Base-by-base conservation (phyloP, 495 filamentous ascomycete genomes). In the Cudoniella acicularis region DNA sequence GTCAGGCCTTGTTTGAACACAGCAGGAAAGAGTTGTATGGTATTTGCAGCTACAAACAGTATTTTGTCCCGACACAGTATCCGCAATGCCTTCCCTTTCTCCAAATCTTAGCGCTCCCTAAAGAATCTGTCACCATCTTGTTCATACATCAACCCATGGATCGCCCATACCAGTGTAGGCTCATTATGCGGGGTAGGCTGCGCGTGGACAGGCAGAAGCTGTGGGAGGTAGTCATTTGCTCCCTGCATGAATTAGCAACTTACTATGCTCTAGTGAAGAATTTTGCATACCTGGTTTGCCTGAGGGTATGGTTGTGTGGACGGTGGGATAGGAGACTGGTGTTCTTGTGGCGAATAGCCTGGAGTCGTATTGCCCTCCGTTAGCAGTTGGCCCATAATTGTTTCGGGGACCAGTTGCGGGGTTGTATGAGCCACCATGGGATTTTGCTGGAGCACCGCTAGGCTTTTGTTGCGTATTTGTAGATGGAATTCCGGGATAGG, bases 351-450 rank as follows among this genome's bases (percentile, higher is more conserved):
- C 2, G 6, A 36, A 13, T 36, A 36, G 30, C 48, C 48, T 23
- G 48, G 8, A 50, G 20, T 22, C 9, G 16, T n/a, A 50, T 50
- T 50, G 48, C 20, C 48, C 48, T 50, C 48, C 48, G 22, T 50
- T 25, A 50, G 48, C 48, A 50, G 22, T 2, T 50, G 48, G 48
- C 24, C 21, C 13, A n/a, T 23, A 50, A 50, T 3, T 20, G 18
- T 22, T 8, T 22, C 48, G 8, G 9, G 16, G 21, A 8, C 16
- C 17, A 22, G 10, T 13, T 50, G 20, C 3, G 48, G 30, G 30
- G 4, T 6, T 13, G 13, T 13, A 36, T 36, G 30, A 6, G 30
- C 6, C 30, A 13, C 30, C 30, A 6, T 13, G 30, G 30, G 30
- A 4, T 36, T 36, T 4, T 13, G 30, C 48, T 8, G n/a, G 8